Evolutionary conservation across 257 asterid genomes (phyloP).

Genomic region (Perilla frutescens): DNA sequence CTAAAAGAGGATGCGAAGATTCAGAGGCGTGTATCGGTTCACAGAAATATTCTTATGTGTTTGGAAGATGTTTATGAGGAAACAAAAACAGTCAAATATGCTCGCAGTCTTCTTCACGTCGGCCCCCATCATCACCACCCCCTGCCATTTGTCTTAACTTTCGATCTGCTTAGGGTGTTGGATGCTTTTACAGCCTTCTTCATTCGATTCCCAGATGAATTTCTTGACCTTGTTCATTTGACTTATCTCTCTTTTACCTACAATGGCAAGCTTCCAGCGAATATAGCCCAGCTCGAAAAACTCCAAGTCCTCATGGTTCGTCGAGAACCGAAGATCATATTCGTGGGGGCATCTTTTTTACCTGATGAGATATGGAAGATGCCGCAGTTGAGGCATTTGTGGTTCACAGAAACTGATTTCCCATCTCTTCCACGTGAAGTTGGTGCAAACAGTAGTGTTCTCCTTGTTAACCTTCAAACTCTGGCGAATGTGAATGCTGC

Average conservation of each 20-base stretch:
- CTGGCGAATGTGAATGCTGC: conserved; percentile 32
- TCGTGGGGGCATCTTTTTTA: conserved; percentile 33
- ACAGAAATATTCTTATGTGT: conserved; percentile 41
- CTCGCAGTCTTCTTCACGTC: conserved; percentile 38
- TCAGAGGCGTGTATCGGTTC: conserved; percentile 38
- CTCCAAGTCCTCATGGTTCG: conserved; percentile 43
- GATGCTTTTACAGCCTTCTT: conserved; percentile 45
- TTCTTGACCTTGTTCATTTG: conserved; percentile 36
- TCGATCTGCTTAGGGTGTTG: conserved; percentile 38
- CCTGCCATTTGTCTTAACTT: conserved; percentile 31
- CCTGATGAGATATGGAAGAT: conserved; percentile 46
- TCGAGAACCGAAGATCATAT: conserved; percentile 36
- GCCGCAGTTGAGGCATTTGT: conserved; percentile 46
- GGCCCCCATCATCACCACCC: conserved; percentile 44
- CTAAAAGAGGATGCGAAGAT: neutral
- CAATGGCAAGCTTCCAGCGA: conserved; percentile 17
- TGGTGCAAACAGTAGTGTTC: neutral
- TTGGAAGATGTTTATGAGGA: conserved; percentile 26
- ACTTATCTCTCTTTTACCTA: conserved; percentile 42
- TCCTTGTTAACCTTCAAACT: conserved; percentile 32
- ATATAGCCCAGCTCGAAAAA: conserved; percentile 16
- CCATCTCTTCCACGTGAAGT: neutral
- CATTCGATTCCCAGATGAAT: conserved; percentile 38
- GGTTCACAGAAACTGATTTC: conserved; percentile 30
- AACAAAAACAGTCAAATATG: neutral